A percentile compares a stretch with the other conserved stretches of the same genome.
Conservation (phyloP, 1,284 basidiomycete species). For the Sanghuangporus weigelae region DNA sequence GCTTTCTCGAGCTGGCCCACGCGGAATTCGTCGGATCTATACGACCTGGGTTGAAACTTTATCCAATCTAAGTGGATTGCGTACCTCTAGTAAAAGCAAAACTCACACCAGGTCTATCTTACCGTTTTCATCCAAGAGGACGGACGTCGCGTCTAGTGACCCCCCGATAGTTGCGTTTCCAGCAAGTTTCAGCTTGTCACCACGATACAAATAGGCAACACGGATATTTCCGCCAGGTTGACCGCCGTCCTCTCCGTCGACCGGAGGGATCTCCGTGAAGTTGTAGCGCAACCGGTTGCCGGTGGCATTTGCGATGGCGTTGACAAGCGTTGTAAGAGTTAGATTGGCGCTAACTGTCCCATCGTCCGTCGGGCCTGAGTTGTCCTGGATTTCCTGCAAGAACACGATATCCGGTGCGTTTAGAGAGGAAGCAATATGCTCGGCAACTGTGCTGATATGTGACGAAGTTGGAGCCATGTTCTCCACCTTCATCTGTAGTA, state of each 20-base stretch:
- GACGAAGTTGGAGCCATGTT: conserved; percentile 50
- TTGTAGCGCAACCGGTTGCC: conserved; percentile 32
- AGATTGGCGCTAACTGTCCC: conserved; percentile 50
- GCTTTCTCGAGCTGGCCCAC: conserved; percentile 58
- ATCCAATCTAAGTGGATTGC: not conserved
- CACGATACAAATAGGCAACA: conserved; percentile 51
- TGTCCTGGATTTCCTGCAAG: conserved; percentile 64
- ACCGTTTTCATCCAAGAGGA: conserved; percentile 31
- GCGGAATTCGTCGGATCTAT: conserved; percentile 52
- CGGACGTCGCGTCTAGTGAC: conserved; percentile 41
- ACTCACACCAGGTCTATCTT: conserved; percentile 44
- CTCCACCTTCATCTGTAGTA: conserved; percentile 38
- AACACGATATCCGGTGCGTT: conserved; percentile 56
- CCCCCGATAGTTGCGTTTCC: conserved; percentile 42
- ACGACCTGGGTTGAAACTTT: conserved; percentile 57
- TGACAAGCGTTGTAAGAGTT: conserved; percentile 46
- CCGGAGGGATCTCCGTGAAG: conserved; percentile 47
- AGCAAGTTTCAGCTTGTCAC: conserved; percentile 46
- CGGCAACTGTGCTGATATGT: conserved; percentile 44
- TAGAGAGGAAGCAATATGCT: conserved; percentile 52
- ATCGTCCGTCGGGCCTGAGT: conserved; percentile 51
- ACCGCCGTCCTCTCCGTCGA: conserved; percentile 56
- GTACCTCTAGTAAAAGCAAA: not conserved
- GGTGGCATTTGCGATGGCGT: conserved; percentile 39
- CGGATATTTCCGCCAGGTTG: conserved; percentile 62